phyloP scores from a whole-genome alignment of 805 yeast species.

The Metschnikowia colocasiae region DNA sequence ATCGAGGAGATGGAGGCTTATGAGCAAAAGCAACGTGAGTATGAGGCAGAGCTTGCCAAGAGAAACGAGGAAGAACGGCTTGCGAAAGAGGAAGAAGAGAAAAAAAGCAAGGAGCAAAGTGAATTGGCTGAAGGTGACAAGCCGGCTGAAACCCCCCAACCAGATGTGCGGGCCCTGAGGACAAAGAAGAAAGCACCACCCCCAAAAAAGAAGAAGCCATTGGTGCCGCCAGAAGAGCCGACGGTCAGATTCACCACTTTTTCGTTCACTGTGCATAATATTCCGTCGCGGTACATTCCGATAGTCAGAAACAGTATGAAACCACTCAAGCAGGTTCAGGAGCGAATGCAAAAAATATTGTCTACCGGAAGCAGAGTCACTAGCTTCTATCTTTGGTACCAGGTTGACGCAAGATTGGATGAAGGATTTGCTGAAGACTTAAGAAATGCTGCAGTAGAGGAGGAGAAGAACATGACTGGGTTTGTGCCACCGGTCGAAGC shows the following conservation, averaged over 20 bases:
- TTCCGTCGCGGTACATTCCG: conserved; percentile 63
- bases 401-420: conserved; percentile 72
- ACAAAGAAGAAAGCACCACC: conserved; percentile 15
- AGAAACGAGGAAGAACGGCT: conserved; percentile 25
- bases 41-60: conserved; percentile 26
- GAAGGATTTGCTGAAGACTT: conserved; percentile 61
- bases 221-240: conserved; percentile 39
- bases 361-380: conserved; percentile 57
- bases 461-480: conserved; percentile 48
- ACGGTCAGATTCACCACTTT: conserved; percentile 53
- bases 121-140: conserved; percentile 13
- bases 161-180: conserved; percentile 10
- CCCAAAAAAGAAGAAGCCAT: conserved; percentile 15
- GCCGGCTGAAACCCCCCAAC: conserved; percentile 9
- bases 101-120: conserved; percentile 7
- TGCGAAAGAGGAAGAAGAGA: conserved; percentile 22
- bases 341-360: conserved; percentile 59
- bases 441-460: conserved; percentile 52
- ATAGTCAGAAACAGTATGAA: conserved; percentile 64
- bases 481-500: conserved; percentile 20
- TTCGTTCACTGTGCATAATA: conserved; percentile 60
- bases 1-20: conserved; percentile 45
- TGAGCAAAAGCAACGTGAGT: conserved; percentile 33
- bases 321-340: conserved; percentile 51
- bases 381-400: conserved; percentile 75